Base-by-base conservation (phyloP, 2,329 filamentous ascomycete genomes). In the Fusarium bactridioides region DNA sequence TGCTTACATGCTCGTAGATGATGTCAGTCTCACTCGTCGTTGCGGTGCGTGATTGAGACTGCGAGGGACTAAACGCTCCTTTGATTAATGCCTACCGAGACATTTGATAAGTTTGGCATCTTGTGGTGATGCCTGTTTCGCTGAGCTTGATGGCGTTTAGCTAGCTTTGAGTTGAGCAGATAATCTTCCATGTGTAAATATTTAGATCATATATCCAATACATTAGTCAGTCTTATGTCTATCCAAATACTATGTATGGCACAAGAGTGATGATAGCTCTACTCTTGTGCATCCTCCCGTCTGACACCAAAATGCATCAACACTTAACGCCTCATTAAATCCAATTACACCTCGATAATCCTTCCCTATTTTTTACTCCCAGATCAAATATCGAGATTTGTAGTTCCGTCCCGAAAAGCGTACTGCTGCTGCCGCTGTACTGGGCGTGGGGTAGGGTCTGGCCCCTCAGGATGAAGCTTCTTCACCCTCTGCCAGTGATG, bases 1-100 rank as follows among this genome's bases (percentile, higher is more conserved):
- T 50, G 47, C 4, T 13, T 7, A 50, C 8, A 19, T 50, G 8
- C 21, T 10, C 15, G 29, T 50, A 23, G 47, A 50, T 9, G 47
- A 33, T 50, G 29, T 50, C 47, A 50, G 47, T 15, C 47, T 50
- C 15, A 50, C 47, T 23, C 47, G 47, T 33, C 47, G 29, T 50
- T 50, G 47, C n/a, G 6, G 11, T 23, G 11, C 4, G n/a, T 50
- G n/a, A 50, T 50, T 23, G n/a, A 33, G 47, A 19, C 11, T 23
- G 7, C 8, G 8, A 19, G 12, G 2, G n/a, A 23, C n/a, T 23
- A 19, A 50, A 23, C 11, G 6, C 4, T 10, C 0, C 27, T 50
- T 50, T 23, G 2, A 13, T 23, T 1, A 23, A 23, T 19, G 6
- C 5, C 29, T 4, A 4, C 16, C 16, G 29, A 19, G 29, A 10